A percentile compares a stretch with the other conserved stretches of the same genome.
phyloP scores from a whole-genome alignment of 371 early-diverging fungal genomes.

The Apophysomyces variabilis region DNA sequence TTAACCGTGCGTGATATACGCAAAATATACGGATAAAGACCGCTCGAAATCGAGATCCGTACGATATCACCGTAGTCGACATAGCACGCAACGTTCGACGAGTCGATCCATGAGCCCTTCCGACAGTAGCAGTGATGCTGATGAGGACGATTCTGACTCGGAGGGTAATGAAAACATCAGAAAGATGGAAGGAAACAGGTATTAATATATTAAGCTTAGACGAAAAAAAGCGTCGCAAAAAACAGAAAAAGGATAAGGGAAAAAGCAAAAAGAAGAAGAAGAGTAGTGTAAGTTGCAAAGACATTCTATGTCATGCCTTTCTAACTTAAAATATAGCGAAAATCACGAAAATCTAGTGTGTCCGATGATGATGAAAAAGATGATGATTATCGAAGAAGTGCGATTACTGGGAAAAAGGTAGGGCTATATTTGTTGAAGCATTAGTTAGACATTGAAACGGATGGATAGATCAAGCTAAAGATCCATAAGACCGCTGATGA shows the following conservation, averaged over 20 bases:
- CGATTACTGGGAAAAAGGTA: slow-evolving; percentile 43
- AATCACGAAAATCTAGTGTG: background rate
- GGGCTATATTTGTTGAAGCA: background rate
- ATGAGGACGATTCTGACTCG: slow-evolving; percentile 13
- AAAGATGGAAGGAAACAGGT: background rate
- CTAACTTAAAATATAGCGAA: background rate
- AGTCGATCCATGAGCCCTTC: slow-evolving; percentile 12
- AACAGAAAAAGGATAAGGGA: slow-evolving; percentile 19
- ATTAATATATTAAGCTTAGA: background rate
- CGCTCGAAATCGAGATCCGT: slow-evolving; percentile 12
- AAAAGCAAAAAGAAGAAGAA: slow-evolving; percentile 13
- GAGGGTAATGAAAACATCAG: slow-evolving; percentile 9
- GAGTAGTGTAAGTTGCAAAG: slow-evolving; percentile 21
- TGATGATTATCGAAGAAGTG: slow-evolving; percentile 27
- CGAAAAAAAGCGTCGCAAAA: slow-evolving; percentile 19
- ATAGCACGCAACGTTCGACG: slow-evolving; percentile 3
- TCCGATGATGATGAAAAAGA: slow-evolving; percentile 4
- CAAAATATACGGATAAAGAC: slow-evolving; percentile 2
- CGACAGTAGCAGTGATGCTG: slow-evolving; percentile 12
- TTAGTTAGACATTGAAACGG: background rate
- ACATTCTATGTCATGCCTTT: background rate
- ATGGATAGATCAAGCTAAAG: slow-evolving; percentile 36
- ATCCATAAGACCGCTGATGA: slow-evolving; percentile 35
- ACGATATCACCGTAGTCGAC: slow-evolving; percentile 12
- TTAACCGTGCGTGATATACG: slow-evolving; percentile 3